phyloP scores from a whole-genome alignment of 2,329 filamentous ascomycete genomes.

The Ilyonectria robusta region DNA sequence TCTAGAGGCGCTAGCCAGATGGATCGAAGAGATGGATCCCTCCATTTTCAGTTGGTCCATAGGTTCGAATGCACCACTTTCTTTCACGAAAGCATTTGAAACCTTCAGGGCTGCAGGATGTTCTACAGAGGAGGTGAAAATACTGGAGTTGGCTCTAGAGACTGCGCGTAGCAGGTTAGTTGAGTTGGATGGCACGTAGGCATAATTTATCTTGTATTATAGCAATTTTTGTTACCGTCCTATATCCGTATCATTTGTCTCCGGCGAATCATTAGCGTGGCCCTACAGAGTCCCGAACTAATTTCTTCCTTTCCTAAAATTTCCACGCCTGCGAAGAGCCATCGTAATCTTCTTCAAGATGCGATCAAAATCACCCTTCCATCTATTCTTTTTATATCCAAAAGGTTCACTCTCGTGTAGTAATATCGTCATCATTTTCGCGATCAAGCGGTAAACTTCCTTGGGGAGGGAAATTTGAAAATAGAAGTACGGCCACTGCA shows the following conservation, averaged over 20 bases:
- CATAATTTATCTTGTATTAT: no score
- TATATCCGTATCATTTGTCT: no score
- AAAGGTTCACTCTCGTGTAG: not conserved
- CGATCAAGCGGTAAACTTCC: slow-evolving; percentile 55
- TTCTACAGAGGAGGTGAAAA: not conserved
- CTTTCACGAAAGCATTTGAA: not conserved
- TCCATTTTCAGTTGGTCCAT: not conserved
- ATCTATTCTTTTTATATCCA: not conserved
- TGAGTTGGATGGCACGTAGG: not conserved
- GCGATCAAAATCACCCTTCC: not conserved
- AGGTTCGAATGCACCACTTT: not conserved
- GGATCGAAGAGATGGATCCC: not conserved
- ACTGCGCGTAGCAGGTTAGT: not conserved
- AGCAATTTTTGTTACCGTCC: no score
- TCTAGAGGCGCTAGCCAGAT: not conserved
- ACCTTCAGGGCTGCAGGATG: not conserved
- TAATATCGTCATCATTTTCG: slow-evolving; percentile 22
- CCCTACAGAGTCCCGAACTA: no score
- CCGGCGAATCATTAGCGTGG: no score
- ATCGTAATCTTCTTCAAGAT: slow-evolving; percentile 47
- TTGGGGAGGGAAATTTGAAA: slow-evolving; percentile 59
- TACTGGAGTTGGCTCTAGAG: not conserved
- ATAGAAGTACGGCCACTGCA: slow-evolving; percentile 56
- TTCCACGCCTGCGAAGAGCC: slow-evolving; percentile 57
- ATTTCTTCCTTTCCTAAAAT: no score